Percentiles rank a stretch among this genome's conserved stretches.
These are phyloP conservation scores for Lichtheimia ramosa DNA, from an alignment of 371 early-diverging fungal genomes.

Conservation along the genomic window DNA sequence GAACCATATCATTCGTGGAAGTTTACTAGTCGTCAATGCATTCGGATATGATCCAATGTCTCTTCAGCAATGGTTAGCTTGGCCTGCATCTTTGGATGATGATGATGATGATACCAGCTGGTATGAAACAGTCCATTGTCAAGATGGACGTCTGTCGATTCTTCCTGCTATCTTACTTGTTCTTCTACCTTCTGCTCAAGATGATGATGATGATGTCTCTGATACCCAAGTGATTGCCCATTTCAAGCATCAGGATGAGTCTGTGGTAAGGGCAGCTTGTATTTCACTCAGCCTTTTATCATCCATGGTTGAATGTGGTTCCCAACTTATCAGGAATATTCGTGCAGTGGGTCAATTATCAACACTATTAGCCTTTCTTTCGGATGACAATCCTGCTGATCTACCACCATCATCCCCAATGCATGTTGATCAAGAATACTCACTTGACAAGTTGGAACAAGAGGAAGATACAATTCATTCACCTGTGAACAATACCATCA, in stretches of 20 bases:
- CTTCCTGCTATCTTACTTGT: slow-evolving; percentile 9
- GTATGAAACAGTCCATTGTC: neutral
- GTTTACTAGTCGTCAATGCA: slow-evolving; percentile 23
- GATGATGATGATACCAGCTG: neutral
- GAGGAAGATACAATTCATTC: too few species aligned
- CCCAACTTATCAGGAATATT: neutral
- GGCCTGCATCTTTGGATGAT: slow-evolving; percentile 1
- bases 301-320: neutral
- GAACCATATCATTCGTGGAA: slow-evolving; percentile 21
- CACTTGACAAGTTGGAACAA: too few species aligned
- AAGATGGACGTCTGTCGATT: slow-evolving; percentile 6
- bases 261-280: too few species aligned
- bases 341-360: neutral
- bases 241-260: too few species aligned
- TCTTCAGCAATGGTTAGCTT: slow-evolving; percentile 25
- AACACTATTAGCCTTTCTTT: neutral
- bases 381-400: neutral
- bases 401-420: neutral
- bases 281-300: neutral
- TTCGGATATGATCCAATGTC: slow-evolving; percentile 29
- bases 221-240: too few species aligned
- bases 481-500: too few species aligned
- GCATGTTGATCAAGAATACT: neutral
- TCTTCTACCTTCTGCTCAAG: neutral
- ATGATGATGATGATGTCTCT: too few species aligned